phyloP scores from a whole-genome alignment of 176 grass and related monocot genomes.

The Neostapfia colusana region DNA sequence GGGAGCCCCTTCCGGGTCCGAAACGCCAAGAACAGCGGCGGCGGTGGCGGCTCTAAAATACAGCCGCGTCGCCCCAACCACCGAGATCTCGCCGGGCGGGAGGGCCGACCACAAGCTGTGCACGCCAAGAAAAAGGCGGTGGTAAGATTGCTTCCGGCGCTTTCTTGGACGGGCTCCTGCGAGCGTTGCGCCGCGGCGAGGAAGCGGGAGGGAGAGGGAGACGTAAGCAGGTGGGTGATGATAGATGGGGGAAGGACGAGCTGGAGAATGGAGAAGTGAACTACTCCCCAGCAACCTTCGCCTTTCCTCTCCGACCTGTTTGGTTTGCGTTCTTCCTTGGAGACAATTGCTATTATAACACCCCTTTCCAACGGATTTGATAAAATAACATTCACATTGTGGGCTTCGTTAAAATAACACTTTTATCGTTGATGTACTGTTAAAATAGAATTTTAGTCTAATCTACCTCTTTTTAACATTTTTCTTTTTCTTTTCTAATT shows the following conservation, averaged over 20 bases:
- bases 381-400: too few species aligned
- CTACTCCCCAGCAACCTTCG: slow-evolving; percentile 27
- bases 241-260: background rate
- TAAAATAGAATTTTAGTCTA: too few species aligned
- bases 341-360: too few species aligned
- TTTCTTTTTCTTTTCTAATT: too few species aligned
- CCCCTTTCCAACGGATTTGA: too few species aligned
- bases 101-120: background rate
- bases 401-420: too few species aligned
- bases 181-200: slow-evolving; percentile 13
- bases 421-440: too few species aligned
- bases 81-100: slow-evolving; percentile 19
- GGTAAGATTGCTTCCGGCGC: slow-evolving; percentile 15
- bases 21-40: background rate
- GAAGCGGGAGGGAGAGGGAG: slow-evolving; percentile 34
- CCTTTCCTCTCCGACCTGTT: background rate
- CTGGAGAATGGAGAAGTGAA: background rate
- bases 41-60: background rate
- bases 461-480: too few species aligned
- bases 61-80: background rate
- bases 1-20: background rate
- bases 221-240: background rate
- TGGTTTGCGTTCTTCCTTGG: slow-evolving; percentile 10
- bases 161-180: background rate
- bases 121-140: slow-evolving; percentile 39